Evolutionary conservation across 805 yeast genomes (phyloP).

Genomic region (Ogataea populi-albae): DNA sequence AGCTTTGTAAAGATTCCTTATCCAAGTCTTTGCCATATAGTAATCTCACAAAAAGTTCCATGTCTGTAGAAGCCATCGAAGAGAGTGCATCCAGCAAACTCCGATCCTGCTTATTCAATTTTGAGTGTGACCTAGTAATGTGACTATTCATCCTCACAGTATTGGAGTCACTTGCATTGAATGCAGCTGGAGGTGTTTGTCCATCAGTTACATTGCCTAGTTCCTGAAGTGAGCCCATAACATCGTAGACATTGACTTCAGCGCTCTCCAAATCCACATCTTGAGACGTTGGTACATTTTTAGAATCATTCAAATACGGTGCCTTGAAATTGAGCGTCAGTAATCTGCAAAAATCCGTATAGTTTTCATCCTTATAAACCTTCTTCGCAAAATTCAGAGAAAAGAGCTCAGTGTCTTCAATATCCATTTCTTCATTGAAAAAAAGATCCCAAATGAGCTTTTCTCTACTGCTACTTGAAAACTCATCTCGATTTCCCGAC

Average conservation of each 20-base stretch:
- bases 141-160: conserved; percentile 2
- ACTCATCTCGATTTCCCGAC: conserved; percentile 16
- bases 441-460: conserved; percentile 26
- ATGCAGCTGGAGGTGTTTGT: conserved; percentile 18
- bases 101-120: conserved; percentile 8
- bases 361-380: conserved; percentile 13
- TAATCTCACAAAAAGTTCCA: conserved; percentile 19
- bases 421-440: conserved; percentile 19
- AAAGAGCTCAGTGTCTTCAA: conserved; percentile 20
- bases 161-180: conserved; percentile 1
- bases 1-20: conserved; percentile 11
- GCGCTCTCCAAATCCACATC: conserved; percentile 19
- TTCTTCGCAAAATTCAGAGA: conserved; percentile 14
- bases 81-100: conserved; percentile 23
- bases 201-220: conserved; percentile 21
- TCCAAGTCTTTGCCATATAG: conserved; percentile 15
- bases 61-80: conserved; percentile 18
- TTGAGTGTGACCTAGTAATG: conserved; percentile 3
- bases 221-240: conserved; percentile 27
- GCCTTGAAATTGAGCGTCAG: conserved; percentile 13
- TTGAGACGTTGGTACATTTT: conserved; percentile 11
- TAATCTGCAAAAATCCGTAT: conserved; percentile 19
- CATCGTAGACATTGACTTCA: conserved; percentile 24
- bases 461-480: conserved; percentile 16
- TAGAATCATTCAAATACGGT: conserved; percentile 5